Evolutionary conservation across 2,329 filamentous ascomycete genomes (phyloP).

Genomic region (Onygenales sp.): DNA sequence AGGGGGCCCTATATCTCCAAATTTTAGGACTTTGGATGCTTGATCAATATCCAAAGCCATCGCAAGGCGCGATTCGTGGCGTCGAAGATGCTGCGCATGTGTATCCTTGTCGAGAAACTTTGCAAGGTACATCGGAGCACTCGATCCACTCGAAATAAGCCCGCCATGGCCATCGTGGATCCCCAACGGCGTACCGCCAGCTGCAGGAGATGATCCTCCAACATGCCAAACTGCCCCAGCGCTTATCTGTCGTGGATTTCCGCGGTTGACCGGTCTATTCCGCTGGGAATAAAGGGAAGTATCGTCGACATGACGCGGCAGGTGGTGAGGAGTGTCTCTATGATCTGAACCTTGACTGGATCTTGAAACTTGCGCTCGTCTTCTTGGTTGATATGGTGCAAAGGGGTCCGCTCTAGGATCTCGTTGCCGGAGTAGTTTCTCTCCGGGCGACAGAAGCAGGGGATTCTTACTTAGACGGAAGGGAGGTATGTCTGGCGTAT

Average conservation of each 20-base stretch:
- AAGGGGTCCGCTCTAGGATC: slow-evolving; percentile 45
- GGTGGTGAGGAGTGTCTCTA: slow-evolving; percentile 19
- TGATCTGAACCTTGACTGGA: slow-evolving; percentile 6
- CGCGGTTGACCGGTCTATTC: slow-evolving; percentile 4
- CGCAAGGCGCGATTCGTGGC: slow-evolving; percentile 66
- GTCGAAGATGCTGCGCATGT: slow-evolving; percentile 53
- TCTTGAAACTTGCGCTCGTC: slow-evolving; percentile 9
- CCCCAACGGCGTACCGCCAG: slow-evolving; percentile 19
- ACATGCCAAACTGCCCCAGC: slow-evolving; percentile 67
- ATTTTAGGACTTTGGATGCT: slow-evolving; percentile 55
- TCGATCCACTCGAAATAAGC: slow-evolving; percentile 59
- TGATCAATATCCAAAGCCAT: slow-evolving; percentile 72
- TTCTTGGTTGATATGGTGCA: slow-evolving; percentile 26
- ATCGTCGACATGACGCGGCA: slow-evolving; percentile 26
- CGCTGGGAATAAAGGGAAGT: slow-evolving; percentile 10
- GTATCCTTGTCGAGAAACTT: slow-evolving; percentile 44
- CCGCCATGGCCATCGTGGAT: slow-evolving; percentile 55
- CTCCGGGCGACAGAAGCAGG: slow-evolving; percentile 35
- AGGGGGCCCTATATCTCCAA: slow-evolving; percentile 19
- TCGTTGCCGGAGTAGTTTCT: slow-evolving; percentile 37
- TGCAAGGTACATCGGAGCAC: slow-evolving; percentile 55
- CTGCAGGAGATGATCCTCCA: slow-evolving; percentile 52
- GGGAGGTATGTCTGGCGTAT: slow-evolving; percentile 35
- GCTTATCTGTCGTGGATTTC: slow-evolving; percentile 45
- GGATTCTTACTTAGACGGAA: slow-evolving; percentile 45